These are phyloP conservation scores for Emergomyces africanus DNA, from an alignment of 2,329 filamentous ascomycete genomes.

Conservation along the genomic window DNA sequence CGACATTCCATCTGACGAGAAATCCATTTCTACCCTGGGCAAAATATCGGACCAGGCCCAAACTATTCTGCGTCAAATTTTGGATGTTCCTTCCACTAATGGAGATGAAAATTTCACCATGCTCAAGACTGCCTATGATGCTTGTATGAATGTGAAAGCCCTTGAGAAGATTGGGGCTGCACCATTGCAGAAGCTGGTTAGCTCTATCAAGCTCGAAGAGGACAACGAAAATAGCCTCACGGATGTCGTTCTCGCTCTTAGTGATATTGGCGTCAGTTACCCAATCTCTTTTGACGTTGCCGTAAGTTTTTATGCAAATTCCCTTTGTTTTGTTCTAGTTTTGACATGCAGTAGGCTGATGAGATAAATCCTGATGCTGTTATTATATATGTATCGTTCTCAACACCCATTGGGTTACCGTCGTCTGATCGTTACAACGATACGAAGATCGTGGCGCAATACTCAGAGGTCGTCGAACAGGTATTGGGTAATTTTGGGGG, in stretches of 20 bases:
- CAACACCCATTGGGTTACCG: conserved; percentile 43
- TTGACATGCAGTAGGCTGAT: conserved; percentile 27
- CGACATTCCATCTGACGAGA: conserved; percentile 53
- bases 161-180: conserved; percentile 43
- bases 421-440: conserved; percentile 50
- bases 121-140: conserved; percentile 50
- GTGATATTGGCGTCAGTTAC: conserved; percentile 24
- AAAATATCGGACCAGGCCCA: conserved; percentile 48
- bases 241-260: conserved; percentile 24
- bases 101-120: conserved; percentile 47
- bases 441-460: conserved; percentile 39
- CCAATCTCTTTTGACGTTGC: conserved; percentile 17
- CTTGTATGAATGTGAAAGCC: conserved; percentile 51
- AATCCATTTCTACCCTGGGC: conserved; percentile 46
- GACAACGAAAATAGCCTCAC: conserved; percentile 19
- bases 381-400: conserved; percentile 34
- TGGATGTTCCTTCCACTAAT: neutral
- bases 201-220: conserved; percentile 31
- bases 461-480: conserved; percentile 34
- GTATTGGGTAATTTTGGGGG: conserved; percentile 29
- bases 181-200: conserved; percentile 46
- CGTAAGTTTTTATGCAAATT: neutral
- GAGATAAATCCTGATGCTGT: conserved; percentile 44
- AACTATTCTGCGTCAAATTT: neutral
- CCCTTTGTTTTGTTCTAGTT: neutral